Evolutionary conservation across 495 filamentous ascomycete genomes (phyloP).

Genomic region (Xylaria flabelliformis): DNA sequence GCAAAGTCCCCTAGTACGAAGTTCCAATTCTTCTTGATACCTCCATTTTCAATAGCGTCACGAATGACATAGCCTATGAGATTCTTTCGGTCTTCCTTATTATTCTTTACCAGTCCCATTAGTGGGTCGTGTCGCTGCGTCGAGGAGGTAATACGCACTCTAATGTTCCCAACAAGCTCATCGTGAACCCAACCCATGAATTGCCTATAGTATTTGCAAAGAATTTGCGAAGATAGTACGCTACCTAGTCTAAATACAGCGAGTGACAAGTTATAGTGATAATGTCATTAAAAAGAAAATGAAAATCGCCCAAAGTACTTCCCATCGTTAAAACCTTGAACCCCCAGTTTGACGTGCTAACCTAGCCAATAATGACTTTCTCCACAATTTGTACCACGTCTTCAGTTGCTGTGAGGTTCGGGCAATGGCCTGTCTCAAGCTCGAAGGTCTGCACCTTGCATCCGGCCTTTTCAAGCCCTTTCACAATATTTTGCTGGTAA

Average conservation of each 20-base stretch:
- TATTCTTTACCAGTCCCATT: background rate
- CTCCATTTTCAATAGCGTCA: background rate
- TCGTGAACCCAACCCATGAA: slow-evolving; percentile 16
- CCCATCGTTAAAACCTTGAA: too few species aligned
- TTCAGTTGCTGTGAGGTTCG: slow-evolving; percentile 38
- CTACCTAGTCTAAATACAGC: too few species aligned
- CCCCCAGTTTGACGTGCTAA: too few species aligned
- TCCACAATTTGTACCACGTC: slow-evolving; percentile 36
- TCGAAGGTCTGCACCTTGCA: slow-evolving; percentile 36
- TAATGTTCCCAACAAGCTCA: background rate
- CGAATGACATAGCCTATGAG: slow-evolving; percentile 6
- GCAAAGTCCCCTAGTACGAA: slow-evolving; percentile 1
- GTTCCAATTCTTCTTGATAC: slow-evolving; percentile 12
- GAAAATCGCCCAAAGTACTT: too few species aligned
- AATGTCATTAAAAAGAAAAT: too few species aligned
- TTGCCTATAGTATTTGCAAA: slow-evolving; percentile 3
- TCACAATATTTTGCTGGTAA: slow-evolving; percentile 50
- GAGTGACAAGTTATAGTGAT: too few species aligned
- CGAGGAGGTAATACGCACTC: background rate
- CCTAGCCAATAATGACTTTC: slow-evolving; percentile 9
- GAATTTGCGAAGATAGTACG: too few species aligned
- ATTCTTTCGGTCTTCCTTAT: background rate
- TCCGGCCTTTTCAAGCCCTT: slow-evolving; percentile 36
- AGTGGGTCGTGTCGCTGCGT: too few species aligned
- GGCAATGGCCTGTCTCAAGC: slow-evolving; percentile 43